phyloP scores from a whole-genome alignment of 2,329 filamentous ascomycete species.

The Stemphylium vesicarium region DNA sequence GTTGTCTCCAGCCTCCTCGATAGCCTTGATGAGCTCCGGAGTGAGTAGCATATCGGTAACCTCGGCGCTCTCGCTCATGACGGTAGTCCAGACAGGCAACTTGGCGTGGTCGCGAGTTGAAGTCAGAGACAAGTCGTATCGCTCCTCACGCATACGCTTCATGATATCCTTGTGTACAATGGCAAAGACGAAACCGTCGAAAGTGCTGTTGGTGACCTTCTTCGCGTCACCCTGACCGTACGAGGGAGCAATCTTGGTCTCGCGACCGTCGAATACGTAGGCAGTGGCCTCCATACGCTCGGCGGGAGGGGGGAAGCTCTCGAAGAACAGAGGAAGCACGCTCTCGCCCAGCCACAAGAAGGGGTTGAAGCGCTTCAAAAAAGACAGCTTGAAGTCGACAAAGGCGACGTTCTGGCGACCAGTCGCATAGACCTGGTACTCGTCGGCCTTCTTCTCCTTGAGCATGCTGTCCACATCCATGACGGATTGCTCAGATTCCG shows the following conservation, averaged over 20 bases:
- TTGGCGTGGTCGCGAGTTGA: slow-evolving; percentile 91
- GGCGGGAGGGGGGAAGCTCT: slow-evolving; percentile 70
- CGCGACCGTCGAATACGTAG: slow-evolving; percentile 92
- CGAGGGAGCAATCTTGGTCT: slow-evolving; percentile 74
- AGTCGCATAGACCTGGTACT: slow-evolving; percentile 86
- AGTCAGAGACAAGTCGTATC: slow-evolving; percentile 93
- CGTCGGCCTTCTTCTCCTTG: slow-evolving; percentile 85
- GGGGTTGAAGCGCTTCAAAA: slow-evolving; percentile 89
- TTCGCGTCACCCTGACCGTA: slow-evolving; percentile 68
- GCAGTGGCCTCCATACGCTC: slow-evolving; percentile 79
- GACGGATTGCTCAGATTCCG: slow-evolving; percentile 46
- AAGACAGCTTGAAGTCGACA: slow-evolving; percentile 79
- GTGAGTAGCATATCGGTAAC: slow-evolving; percentile 88
- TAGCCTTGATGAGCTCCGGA: slow-evolving; percentile 80
- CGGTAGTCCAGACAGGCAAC: slow-evolving; percentile 85
- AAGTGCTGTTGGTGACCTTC: slow-evolving; percentile 68
- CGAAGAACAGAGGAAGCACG: slow-evolving; percentile 76
- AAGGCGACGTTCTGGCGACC: slow-evolving; percentile 94
- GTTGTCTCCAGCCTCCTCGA: slow-evolving; percentile 77
- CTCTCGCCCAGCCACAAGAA: slow-evolving; percentile 70
- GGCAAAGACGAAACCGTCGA: slow-evolving; percentile 93
- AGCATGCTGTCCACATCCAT: slow-evolving; percentile 65
- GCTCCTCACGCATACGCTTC: slow-evolving; percentile 86
- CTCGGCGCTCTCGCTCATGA: slow-evolving; percentile 97
- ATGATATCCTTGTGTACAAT: slow-evolving; percentile 95